phyloP scores from a whole-genome alignment of 2,329 filamentous ascomycete genomes.

The Corniculantispora saksenae region DNA sequence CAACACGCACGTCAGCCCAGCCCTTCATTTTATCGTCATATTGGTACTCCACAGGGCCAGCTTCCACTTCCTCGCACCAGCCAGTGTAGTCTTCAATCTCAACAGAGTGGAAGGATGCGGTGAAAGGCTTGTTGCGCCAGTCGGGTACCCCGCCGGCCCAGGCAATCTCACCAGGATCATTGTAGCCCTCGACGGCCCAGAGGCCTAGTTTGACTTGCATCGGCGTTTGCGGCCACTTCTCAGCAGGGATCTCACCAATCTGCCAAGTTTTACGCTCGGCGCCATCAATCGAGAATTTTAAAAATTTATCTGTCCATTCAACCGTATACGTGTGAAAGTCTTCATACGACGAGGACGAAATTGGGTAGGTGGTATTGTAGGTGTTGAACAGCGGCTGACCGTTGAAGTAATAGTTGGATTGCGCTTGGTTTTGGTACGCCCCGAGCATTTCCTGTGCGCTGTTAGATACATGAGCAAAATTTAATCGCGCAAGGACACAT shows the following conservation, averaged over 20 bases:
- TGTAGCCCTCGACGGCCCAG: conserved; percentile 51
- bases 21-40: conserved; percentile 29
- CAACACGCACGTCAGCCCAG: conserved; percentile 33
- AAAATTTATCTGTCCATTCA: conserved; percentile 62
- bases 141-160: conserved; percentile 64
- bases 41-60: conserved; percentile 28
- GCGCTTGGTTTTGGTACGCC: conserved; percentile 55
- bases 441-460: conserved; percentile 31
- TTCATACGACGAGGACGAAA: conserved; percentile 40
- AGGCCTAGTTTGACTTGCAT: conserved; percentile 66
- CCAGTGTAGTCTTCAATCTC: conserved; percentile 33
- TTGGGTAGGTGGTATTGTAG: conserved; percentile 50
- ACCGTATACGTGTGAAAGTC: conserved; percentile 65
- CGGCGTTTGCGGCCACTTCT: conserved; percentile 67
- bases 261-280: conserved; percentile 32
- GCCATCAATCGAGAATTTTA: conserved; percentile 62
- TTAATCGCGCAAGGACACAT: neutral
- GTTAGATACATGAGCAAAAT: neutral
- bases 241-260: conserved; percentile 48
- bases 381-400: conserved; percentile 56
- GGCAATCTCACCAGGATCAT: conserved; percentile 59
- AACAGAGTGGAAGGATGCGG: conserved; percentile 29
- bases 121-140: conserved; percentile 29
- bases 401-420: conserved; percentile 80
- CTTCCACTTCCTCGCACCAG: conserved; percentile 27